Evolutionary conservation across 1,284 basidiomycete species (phyloP).

Genomic region (Stereum hirsutum): DNA sequence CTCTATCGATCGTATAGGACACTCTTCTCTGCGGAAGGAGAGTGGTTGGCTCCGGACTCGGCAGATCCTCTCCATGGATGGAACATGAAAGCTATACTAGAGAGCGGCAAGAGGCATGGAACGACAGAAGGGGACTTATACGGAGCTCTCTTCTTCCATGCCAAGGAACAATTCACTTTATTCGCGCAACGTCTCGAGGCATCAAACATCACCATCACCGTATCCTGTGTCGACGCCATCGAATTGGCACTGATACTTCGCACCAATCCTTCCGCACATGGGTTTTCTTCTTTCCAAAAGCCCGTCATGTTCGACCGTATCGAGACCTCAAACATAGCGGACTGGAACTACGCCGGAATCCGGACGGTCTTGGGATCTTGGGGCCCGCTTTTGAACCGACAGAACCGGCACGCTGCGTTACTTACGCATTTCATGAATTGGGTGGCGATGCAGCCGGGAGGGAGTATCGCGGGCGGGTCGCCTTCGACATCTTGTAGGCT

Average conservation of each 20-base stretch:
- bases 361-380: background rate
- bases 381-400: background rate
- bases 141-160: background rate
- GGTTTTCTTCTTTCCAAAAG: no score
- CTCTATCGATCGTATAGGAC: background rate
- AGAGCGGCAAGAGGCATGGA: background rate
- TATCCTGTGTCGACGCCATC: background rate
- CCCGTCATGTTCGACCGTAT: background rate
- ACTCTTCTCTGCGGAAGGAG: background rate
- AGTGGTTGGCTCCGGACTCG: background rate
- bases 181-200: background rate
- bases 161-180: background rate
- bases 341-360: background rate
- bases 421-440: background rate
- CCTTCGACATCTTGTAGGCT: no score
- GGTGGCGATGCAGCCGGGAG: no score
- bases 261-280: no score
- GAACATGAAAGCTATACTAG: background rate
- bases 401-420: background rate
- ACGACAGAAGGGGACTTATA: background rate
- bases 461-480: no score
- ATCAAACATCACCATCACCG: background rate
- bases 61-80: background rate
- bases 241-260: background rate
- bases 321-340: background rate